Percentiles rank a stretch among this genome's conserved stretches.
These are phyloP conservation scores for Camellia lanceoleosa DNA, from an alignment of 148 eudicot genomes.

Conservation along the genomic window DNA sequence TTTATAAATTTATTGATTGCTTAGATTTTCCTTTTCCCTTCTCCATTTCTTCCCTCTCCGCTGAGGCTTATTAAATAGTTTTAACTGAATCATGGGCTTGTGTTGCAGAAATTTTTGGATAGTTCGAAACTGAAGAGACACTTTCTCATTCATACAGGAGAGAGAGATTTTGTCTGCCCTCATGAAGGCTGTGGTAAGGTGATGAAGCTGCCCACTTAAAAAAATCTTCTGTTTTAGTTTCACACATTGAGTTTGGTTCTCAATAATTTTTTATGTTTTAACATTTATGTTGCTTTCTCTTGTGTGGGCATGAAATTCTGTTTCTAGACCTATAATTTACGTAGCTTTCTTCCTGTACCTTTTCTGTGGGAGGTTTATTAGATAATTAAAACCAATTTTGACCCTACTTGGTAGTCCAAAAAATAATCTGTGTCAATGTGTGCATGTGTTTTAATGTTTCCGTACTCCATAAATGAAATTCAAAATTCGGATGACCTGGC, in stretches of 20 bases:
- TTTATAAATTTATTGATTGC: neutral
- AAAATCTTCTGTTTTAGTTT: neutral
- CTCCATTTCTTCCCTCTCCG: neutral
- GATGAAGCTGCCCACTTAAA: conserved; percentile 23
- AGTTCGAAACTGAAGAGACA: conserved; percentile 96
- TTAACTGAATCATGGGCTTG: conserved; percentile 14
- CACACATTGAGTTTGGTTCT: neutral
- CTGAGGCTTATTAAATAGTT: neutral
- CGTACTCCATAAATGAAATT: neutral
- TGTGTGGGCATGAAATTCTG: neutral
- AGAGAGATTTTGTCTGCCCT: conserved; percentile 86
- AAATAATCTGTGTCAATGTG: neutral
- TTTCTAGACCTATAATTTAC: neutral
- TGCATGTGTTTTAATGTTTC: neutral
- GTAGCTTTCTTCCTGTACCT: neutral
- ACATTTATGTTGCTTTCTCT: neutral
- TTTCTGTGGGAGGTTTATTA: neutral
- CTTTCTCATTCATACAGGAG: conserved; percentile 93
- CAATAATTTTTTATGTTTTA: neutral
- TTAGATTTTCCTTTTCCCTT: neutral
- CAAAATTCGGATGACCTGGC: neutral
- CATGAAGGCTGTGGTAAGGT: conserved; percentile 99
- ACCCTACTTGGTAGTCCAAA: neutral
- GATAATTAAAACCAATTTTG: neutral
- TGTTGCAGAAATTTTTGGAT: conserved; percentile 94